phyloP scores from a whole-genome alignment of 1,139 yeast species.

The Neolecta irregularis region DNA sequence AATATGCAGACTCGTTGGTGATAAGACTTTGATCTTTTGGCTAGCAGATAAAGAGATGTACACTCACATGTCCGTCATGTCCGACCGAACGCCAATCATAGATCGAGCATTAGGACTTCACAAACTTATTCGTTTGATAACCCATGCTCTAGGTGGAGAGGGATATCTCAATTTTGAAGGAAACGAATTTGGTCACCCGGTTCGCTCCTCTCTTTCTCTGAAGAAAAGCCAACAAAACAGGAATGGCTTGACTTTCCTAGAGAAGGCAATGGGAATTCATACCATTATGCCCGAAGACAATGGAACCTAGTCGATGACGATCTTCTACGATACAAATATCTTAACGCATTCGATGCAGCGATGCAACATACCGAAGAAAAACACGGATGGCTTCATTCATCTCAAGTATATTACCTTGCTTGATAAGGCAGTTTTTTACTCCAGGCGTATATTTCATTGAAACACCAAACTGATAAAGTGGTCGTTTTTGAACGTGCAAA shows the following conservation, averaged over 20 bases:
- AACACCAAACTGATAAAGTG: slow-evolving; percentile 77
- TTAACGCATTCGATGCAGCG: slow-evolving; percentile 66
- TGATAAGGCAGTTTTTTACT: not conserved
- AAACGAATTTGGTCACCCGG: slow-evolving; percentile 93
- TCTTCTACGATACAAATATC: slow-evolving; percentile 58
- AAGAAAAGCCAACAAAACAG: not conserved
- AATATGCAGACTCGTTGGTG: slow-evolving; percentile 90
- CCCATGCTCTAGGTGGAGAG: slow-evolving; percentile 87
- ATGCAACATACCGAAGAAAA: slow-evolving; percentile 63
- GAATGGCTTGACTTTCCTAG: slow-evolving; percentile 98
- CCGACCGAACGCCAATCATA: slow-evolving; percentile 58
- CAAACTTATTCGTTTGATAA: slow-evolving; percentile 72
- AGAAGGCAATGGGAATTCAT: slow-evolving; percentile 70
- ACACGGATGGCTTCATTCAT: slow-evolving; percentile 57
- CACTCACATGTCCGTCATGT: slow-evolving; percentile 73
- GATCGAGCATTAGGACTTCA: slow-evolving; percentile 85
- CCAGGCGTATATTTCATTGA: slow-evolving; percentile 68
- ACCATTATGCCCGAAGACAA: slow-evolving; percentile 89
- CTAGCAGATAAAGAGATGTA: slow-evolving; percentile 92
- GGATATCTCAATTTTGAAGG: slow-evolving; percentile 94
- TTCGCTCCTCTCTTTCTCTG: not conserved
- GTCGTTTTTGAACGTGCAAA: slow-evolving; percentile 82
- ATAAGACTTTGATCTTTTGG: slow-evolving; percentile 94
- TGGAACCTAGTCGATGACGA: slow-evolving; percentile 74
- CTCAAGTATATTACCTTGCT: slow-evolving; percentile 27